Evolutionary conservation across 2,329 filamentous ascomycete genomes (phyloP).

Genomic region (Penicillium sp.): DNA sequence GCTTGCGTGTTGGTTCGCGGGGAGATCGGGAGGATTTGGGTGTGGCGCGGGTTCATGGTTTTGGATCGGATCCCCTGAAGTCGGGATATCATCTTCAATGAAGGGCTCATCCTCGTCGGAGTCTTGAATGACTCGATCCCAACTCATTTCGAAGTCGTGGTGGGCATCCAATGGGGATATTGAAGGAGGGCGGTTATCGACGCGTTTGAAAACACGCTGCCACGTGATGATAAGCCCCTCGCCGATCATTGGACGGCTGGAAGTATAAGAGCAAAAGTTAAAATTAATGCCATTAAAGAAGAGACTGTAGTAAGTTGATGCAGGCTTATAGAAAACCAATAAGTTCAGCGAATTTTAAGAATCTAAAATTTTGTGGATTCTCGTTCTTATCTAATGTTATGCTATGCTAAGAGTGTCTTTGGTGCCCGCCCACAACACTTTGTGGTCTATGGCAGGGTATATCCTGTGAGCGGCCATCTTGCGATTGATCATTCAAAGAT

Average conservation of each 20-base stretch:
- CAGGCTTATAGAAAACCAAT: too few species aligned
- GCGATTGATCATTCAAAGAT: slow-evolving; percentile 13
- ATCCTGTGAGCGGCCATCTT: slow-evolving; percentile 10
- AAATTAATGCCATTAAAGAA: neutral
- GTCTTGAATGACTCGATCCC: slow-evolving; percentile 47
- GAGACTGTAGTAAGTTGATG: neutral
- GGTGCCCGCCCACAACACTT: neutral
- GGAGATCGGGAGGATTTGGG: slow-evolving; percentile 14
- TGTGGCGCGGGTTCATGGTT: slow-evolving; percentile 16
- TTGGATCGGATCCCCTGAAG: slow-evolving; percentile 25
- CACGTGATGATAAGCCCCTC: slow-evolving; percentile 11
- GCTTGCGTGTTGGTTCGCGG: slow-evolving; percentile 8
- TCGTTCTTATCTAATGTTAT: too few species aligned
- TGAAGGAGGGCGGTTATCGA: slow-evolving; percentile 8
- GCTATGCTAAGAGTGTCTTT: neutral
- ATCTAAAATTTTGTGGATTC: too few species aligned
- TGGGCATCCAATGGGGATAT: neutral
- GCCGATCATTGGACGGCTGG: neutral
- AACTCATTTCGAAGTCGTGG: slow-evolving; percentile 35
- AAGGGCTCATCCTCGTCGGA: slow-evolving; percentile 49
- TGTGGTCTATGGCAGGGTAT: neutral
- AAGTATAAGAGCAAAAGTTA: neutral
- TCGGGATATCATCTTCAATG: slow-evolving; percentile 29
- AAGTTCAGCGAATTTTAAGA: too few species aligned
- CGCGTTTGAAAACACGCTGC: slow-evolving; percentile 11